These are phyloP conservation scores for Sordariomycetes sp. DNA, from an alignment of 2,329 filamentous ascomycete genomes.

Conservation along the genomic window DNA sequence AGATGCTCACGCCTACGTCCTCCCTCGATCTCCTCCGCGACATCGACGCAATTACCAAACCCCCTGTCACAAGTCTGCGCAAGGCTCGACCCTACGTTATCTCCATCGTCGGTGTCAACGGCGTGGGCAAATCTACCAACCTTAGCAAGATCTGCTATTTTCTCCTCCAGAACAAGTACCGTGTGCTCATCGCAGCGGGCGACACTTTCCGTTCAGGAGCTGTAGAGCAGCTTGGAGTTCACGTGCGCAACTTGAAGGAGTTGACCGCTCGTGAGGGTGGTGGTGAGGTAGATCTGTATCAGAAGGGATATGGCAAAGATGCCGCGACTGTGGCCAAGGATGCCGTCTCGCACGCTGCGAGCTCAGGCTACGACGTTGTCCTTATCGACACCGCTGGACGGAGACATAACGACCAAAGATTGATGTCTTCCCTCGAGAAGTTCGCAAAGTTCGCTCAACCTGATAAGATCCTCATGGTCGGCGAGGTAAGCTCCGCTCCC, in stretches of 20 bases:
- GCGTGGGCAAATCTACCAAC: constrained; percentile 96
- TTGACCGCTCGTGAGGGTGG: constrained; percentile 76
- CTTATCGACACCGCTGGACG: constrained; percentile 94
- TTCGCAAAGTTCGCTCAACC: constrained; percentile 94
- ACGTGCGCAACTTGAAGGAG: constrained; percentile 89
- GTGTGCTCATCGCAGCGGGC: constrained; percentile 85
- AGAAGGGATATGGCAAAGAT: constrained; percentile 97
- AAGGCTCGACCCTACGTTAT: constrained; percentile 83
- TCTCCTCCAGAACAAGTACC: constrained; percentile 92
- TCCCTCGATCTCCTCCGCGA: constrained; percentile 91
- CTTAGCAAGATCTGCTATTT: constrained; percentile 98
- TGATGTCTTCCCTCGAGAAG: constrained; percentile 96
- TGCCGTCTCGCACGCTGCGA: constrained; percentile 71
- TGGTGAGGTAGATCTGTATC: constrained; percentile 80
- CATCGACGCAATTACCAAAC: constrained; percentile 69
- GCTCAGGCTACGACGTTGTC: constrained; percentile 79
- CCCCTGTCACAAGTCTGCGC: constrained; percentile 52
- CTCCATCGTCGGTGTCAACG: constrained; percentile 96
- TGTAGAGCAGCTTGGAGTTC: constrained; percentile 92
- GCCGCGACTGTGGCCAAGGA: constrained; percentile 93
- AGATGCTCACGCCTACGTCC: constrained; percentile 91
- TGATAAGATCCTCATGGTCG: constrained; percentile 98
- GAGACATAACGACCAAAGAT: constrained; percentile 86
- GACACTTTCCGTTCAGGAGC: constrained; percentile 97
- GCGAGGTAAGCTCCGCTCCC: constrained; percentile 29